Base-by-base conservation (phyloP, 1,284 basidiomycete genomes). In the Melampsora larici-populina region DNA sequence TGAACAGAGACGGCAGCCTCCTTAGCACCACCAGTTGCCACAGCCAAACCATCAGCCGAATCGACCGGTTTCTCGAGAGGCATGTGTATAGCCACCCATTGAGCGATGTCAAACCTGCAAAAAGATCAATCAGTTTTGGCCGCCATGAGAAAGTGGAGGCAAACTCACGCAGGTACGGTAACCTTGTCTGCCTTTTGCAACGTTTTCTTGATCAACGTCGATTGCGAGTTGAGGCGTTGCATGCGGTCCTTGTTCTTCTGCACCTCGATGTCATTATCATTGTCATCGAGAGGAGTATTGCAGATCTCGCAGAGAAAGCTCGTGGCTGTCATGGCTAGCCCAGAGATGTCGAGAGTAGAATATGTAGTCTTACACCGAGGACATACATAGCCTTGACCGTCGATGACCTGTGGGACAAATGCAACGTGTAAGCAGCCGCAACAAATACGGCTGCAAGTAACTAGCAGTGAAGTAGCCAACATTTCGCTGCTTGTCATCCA, bases 321-420 rank as follows among this genome's bases (percentile, higher is more conserved):
- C 80, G 79, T 62, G 88, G 88, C 8, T 84, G 85, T 49, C 84
- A 80, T 80, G 89, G 89, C 89, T 71, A 96, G 85, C 79, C 89
- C 90, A 82, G 92, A 90, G 48, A 91, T 91, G 80, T 98, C 94
- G 9, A 99, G 87, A 0, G 93, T 90, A 1, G 91, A 89, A 84
- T 93, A 99, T 0, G 89, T 89, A 82, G 90, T 90, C 79, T 89
- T 89, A 86, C 96, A 99, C 79, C 90, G 89, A 0, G 94, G 91
- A 84, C 96, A 99, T 69, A 97, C 89, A 84, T 96, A 99, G 15
- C 96, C 97, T 84, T 96, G 93, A 83, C 94, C 93, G 80, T 96
- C 93, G 77, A 97, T 89, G 86, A 96, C 93, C 75, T 78, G 24
- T 24, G 21, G n/a, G 55, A 60, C 13, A 60, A 8, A 60, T 13